Conservation (phyloP, 2,329 filamentous ascomycete genomes). For the Dothidotthia symphoricarpi region DNA sequence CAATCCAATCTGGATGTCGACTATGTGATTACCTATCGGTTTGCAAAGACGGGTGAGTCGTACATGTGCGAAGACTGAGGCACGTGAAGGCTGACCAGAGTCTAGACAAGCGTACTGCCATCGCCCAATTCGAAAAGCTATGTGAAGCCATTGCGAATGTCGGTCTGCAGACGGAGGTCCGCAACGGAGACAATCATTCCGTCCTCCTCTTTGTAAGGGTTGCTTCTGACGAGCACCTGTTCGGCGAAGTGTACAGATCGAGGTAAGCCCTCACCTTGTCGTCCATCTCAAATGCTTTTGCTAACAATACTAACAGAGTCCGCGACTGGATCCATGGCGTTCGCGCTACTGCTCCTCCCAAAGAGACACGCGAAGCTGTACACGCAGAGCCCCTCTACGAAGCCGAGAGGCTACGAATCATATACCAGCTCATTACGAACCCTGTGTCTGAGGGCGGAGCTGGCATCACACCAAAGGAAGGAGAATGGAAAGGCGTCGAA, state of each 20-base stretch:
- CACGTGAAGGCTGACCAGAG: constrained; percentile 10
- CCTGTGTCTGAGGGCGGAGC: constrained; percentile 49
- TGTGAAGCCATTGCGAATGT: constrained; percentile 71
- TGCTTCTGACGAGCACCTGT: constrained; percentile 70
- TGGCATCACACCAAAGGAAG: constrained; percentile 52
- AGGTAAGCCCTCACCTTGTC: constrained; percentile 48
- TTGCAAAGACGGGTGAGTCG: constrained; percentile 64
- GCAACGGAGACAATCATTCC: constrained; percentile 71
- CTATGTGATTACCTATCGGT: constrained; percentile 80
- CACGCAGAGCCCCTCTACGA: constrained; percentile 76
- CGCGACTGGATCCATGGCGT: constrained; percentile 94
- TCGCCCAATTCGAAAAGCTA: constrained; percentile 74
- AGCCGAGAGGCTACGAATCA: constrained; percentile 81
- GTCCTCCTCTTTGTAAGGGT: constrained; percentile 82
- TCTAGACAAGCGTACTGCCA: constrained; percentile 66
- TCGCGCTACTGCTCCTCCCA: constrained; percentile 70
- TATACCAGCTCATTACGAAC: constrained; percentile 70
- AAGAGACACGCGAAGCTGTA: constrained; percentile 67
- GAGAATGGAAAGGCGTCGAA: constrained; percentile 52
- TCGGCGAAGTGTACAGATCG: constrained; percentile 78
- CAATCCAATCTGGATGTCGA: constrained; percentile 70
- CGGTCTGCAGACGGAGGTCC: constrained; percentile 85
- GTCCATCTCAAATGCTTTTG: neutral
- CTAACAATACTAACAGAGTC: constrained; percentile 54
- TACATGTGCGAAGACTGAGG: constrained; percentile 3